These are phyloP conservation scores for Penicillium glabrum DNA, from an alignment of 2,329 filamentous ascomycete species.

Conservation along the genomic window DNA sequence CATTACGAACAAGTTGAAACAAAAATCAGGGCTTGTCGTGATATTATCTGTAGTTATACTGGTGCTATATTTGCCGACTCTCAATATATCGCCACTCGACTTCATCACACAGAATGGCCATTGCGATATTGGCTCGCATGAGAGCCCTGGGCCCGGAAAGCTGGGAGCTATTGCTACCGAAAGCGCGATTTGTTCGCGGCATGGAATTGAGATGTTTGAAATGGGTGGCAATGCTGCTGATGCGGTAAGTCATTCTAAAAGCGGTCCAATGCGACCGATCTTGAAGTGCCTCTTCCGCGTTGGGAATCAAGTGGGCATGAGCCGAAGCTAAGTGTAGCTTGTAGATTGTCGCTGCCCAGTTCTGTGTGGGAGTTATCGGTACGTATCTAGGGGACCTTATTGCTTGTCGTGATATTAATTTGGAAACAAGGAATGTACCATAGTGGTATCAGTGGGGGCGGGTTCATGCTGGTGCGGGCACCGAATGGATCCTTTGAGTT, in stretches of 20 bases:
- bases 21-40: slow-evolving; percentile 17
- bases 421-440: slow-evolving; percentile 65
- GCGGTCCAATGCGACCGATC: neutral
- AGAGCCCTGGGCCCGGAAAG: slow-evolving; percentile 27
- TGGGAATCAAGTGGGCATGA: neutral
- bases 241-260: slow-evolving; percentile 48
- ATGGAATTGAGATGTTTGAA: slow-evolving; percentile 65
- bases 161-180: slow-evolving; percentile 70
- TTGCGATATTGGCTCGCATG: slow-evolving; percentile 24
- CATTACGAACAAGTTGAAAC: slow-evolving; percentile 15
- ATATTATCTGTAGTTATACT: slow-evolving; percentile 12
- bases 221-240: slow-evolving; percentile 72
- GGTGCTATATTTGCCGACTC: slow-evolving; percentile 21
- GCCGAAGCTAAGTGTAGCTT: neutral
- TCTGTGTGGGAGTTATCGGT: slow-evolving; percentile 73
- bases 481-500: slow-evolving; percentile 75
- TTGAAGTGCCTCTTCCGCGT: neutral
- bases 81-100: slow-evolving; percentile 23
- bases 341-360: slow-evolving; percentile 67
- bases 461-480: slow-evolving; percentile 79
- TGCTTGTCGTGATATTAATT: neutral
- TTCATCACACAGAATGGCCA: neutral
- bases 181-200: slow-evolving; percentile 65
- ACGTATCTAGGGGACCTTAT: slow-evolving; percentile 12
- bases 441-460: slow-evolving; percentile 80